A percentile compares a stretch with the other conserved stretches of the same genome.
phyloP scores from a whole-genome alignment of 257 asterid species.

The Capsicum rhomboideum region DNA sequence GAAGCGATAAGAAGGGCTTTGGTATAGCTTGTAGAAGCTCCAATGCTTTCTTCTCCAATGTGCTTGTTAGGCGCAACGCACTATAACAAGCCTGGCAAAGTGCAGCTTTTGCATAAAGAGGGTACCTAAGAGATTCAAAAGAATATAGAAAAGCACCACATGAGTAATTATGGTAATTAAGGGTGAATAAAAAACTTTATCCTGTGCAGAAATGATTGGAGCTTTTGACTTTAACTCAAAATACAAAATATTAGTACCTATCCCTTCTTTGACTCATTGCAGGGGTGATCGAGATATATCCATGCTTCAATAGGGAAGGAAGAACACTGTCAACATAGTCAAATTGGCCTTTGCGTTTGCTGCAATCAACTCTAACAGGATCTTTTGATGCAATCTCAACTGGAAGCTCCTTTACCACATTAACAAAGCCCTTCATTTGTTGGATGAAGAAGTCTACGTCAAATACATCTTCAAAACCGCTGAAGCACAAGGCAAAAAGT shows the following conservation, averaged over 20 bases:
- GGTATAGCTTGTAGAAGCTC: constrained; percentile 88
- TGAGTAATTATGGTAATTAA: neutral
- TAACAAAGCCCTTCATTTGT: constrained; percentile 67
- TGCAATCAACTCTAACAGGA: constrained; percentile 88
- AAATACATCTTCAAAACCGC: constrained; percentile 85
- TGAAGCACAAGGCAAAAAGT: constrained; percentile 20
- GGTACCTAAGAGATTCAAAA: constrained; percentile 50
- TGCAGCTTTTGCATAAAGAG: constrained; percentile 80
- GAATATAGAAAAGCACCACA: neutral
- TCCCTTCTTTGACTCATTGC: constrained; percentile 98
- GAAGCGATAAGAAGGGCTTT: constrained; percentile 95
- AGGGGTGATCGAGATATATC: constrained; percentile 77
- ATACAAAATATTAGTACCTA: constrained; percentile 35
- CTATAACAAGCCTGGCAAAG: constrained; percentile 86
- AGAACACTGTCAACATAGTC: constrained; percentile 83
- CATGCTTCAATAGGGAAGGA: constrained; percentile 79
- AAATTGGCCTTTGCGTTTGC: constrained; percentile 89
- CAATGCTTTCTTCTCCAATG: constrained; percentile 54
- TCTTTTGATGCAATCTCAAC: constrained; percentile 73
- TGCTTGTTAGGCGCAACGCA: constrained; percentile 58
- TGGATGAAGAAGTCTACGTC: constrained; percentile 85
- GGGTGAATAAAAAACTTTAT: neutral
- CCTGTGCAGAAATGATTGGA: neutral
- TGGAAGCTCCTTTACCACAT: constrained; percentile 78
- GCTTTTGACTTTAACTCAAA: neutral